These are phyloP conservation scores for Vinca minor DNA, from an alignment of 257 asterid species.

Conservation along the genomic window DNA sequence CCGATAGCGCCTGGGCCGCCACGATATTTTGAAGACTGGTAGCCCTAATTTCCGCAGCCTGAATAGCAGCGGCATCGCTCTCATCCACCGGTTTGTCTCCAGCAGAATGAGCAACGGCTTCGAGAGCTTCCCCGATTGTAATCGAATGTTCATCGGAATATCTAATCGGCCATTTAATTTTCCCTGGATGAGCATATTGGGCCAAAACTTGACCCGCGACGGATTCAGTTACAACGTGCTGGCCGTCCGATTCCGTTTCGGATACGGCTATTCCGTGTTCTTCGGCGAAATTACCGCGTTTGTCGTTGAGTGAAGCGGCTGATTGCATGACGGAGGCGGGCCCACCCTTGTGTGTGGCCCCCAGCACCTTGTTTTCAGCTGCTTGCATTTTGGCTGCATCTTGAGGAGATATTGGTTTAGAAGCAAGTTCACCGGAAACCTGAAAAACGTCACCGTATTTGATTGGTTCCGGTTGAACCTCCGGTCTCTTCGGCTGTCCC, in stretches of 20 bases:
- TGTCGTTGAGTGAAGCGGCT: too few relatives aligned
- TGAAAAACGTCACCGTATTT: neutral
- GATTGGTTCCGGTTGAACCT: neutral
- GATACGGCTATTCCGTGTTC: neutral
- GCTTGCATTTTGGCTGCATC: neutral
- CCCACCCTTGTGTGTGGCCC: neutral
- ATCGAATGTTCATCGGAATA: conserved; percentile 7
- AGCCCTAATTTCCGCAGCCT: conserved; percentile 22
- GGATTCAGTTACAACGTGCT: neutral
- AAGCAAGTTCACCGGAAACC: neutral
- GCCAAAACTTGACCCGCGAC: neutral
- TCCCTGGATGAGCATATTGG: neutral
- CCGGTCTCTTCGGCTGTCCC: neutral
- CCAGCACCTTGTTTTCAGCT: neutral
- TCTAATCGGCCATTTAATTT: neutral
- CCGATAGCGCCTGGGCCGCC: conserved; percentile 19
- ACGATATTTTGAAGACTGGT: conserved; percentile 21
- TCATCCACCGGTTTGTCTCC: conserved; percentile 14
- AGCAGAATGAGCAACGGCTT: conserved; percentile 13
- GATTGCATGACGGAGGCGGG: neutral
- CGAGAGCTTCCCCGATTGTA: conserved; percentile 21
- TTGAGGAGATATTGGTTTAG: neutral
- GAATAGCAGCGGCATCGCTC: conserved; percentile 22
- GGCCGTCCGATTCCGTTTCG: neutral
- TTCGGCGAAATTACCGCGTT: neutral